Percentiles rank a stretch among this genome's conserved stretches.
Evolutionary conservation across 148 eudicot species (phyloP).

Genomic region (Nepenthes gracilis): DNA sequence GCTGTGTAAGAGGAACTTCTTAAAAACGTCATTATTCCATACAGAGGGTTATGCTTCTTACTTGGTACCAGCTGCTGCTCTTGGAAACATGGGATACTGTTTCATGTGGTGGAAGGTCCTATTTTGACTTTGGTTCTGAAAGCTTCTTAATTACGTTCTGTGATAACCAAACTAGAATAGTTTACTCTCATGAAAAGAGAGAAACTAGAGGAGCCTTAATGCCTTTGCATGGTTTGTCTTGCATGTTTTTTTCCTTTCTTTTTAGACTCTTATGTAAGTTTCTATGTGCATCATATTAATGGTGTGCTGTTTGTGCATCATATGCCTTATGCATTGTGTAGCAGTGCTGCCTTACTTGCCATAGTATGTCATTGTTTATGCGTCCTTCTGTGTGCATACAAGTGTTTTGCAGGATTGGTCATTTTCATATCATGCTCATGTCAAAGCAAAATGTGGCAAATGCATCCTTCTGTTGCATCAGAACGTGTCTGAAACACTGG

Average conservation of each 20-base stretch:
- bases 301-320: slow-evolving; percentile 1
- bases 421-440: slow-evolving; percentile 86
- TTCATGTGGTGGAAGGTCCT: slow-evolving; percentile 98
- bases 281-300: neutral
- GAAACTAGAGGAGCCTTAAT: no score
- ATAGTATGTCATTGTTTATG: neutral
- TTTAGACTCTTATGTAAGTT: neutral
- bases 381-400: neutral
- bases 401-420: slow-evolving; percentile 60
- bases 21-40: neutral
- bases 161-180: no score
- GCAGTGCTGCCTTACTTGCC: neutral
- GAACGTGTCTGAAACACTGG: slow-evolving; percentile 70
- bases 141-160: neutral
- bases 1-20: no score
- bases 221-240: no score
- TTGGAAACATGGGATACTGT: slow-evolving; percentile 93
- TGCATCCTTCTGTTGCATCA: slow-evolving; percentile 46
- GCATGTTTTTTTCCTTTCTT: neutral
- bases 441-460: slow-evolving; percentile 93
- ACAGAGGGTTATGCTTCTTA: slow-evolving; percentile 67
- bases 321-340: neutral
- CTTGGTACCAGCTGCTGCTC: slow-evolving; percentile 84
- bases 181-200: no score
- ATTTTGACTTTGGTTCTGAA: slow-evolving; percentile 6